phyloP scores from a whole-genome alignment of 2,329 filamentous ascomycete genomes.

The Penicillium freii region DNA sequence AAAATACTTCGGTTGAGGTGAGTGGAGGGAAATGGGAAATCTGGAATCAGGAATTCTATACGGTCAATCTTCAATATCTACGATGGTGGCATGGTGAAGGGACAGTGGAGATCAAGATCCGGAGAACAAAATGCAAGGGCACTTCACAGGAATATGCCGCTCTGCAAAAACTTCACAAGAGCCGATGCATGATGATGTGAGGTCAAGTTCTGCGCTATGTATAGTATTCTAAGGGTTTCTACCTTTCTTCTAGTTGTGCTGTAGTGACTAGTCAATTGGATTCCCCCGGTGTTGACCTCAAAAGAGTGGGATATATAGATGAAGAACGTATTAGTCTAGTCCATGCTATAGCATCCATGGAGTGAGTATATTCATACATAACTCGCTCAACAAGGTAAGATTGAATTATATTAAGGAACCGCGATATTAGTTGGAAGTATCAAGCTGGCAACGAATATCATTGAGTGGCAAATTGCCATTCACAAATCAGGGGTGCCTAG shows the following conservation, averaged over 20 bases:
- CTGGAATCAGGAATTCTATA: conserved; percentile 65
- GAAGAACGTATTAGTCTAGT: not conserved
- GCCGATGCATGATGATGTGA: not conserved
- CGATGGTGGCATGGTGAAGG: conserved; percentile 93
- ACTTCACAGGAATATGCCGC: not conserved
- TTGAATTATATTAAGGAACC: not conserved
- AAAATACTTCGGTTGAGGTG: conserved; percentile 68
- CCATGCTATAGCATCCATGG: not conserved
- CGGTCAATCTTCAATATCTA: conserved; percentile 69
- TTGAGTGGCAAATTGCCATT: not conserved
- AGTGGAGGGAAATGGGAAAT: conserved; percentile 90
- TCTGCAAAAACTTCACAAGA: not conserved
- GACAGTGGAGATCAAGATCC: conserved; percentile 71
- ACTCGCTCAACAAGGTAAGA: not conserved
- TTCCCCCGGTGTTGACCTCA: too few species aligned
- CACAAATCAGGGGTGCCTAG: too few species aligned
- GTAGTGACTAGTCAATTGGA: not conserved
- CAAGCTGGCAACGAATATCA: not conserved
- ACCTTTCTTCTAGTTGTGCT: not conserved
- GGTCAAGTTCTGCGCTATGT: too few species aligned
- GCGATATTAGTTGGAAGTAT: not conserved
- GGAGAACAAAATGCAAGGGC: not conserved
- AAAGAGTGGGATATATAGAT: not conserved
- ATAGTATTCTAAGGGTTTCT: not conserved
- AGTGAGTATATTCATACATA: not conserved